Percentiles rank a stretch among this genome's conserved stretches.
phyloP scores from a whole-genome alignment of 2,329 filamentous ascomycete species.

The Chrysoporthe puriensis region DNA sequence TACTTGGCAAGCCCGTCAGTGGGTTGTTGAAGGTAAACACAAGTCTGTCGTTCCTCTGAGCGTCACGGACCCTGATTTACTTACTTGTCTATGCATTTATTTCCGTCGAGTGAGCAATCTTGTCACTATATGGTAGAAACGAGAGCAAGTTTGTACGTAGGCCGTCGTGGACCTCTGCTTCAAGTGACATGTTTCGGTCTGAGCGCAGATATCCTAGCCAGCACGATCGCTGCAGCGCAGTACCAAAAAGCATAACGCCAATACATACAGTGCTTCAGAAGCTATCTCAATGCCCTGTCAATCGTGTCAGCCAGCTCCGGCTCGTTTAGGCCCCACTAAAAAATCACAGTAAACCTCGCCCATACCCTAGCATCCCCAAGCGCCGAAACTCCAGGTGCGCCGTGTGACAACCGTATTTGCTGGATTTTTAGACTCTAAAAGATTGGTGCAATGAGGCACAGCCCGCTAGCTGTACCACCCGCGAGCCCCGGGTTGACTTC shows the following conservation, averaged over 20 bases:
- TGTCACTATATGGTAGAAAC: neutral
- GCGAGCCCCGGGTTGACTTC: conserved; percentile 53
- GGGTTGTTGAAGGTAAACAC: neutral
- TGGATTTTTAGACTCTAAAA: neutral
- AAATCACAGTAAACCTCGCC: neutral
- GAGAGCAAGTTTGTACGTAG: neutral
- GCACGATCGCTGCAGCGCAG: neutral
- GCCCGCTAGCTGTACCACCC: conserved; percentile 65
- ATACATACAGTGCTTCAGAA: neutral
- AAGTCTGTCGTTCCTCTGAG: neutral
- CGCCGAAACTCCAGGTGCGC: neutral
- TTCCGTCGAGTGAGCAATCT: neutral
- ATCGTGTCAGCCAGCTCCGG: neutral
- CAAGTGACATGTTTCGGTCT: neutral
- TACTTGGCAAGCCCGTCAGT: neutral
- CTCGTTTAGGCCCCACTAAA: neutral
- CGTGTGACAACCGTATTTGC: neutral
- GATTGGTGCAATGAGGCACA: neutral
- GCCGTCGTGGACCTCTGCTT: neutral
- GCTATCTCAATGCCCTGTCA: neutral
- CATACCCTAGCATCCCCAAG: neutral
- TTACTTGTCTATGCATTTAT: neutral
- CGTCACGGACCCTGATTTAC: neutral
- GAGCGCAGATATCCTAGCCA: too few relatives aligned
- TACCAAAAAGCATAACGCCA: neutral